Conservation (phyloP, 305 asterid genomes). For the Fraxinus xanthoxyloides region DNA sequence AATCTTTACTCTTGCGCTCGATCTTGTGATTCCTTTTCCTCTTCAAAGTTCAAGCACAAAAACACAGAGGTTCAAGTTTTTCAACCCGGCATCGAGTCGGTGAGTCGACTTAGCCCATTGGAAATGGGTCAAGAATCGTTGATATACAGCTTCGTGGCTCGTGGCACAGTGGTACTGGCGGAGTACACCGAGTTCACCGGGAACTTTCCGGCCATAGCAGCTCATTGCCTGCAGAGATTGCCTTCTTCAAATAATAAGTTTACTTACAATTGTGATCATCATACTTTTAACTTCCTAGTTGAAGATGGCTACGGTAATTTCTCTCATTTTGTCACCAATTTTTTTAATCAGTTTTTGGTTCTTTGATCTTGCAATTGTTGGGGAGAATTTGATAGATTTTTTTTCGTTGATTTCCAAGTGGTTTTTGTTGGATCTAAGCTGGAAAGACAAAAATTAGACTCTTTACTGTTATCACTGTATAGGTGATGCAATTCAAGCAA, state of each 20-base stretch:
- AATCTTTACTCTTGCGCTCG: not conserved
- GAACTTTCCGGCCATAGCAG: slow-evolving; percentile 90
- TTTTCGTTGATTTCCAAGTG: slow-evolving; percentile 24
- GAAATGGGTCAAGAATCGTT: slow-evolving; percentile 67
- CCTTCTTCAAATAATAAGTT: slow-evolving; percentile 83
- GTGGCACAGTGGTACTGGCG: slow-evolving; percentile 82
- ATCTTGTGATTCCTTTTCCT: not conserved
- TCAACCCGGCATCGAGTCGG: not conserved
- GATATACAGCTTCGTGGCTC: slow-evolving; percentile 92
- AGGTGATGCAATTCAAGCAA: slow-evolving; percentile 18
- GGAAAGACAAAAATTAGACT: slow-evolving; percentile 20
- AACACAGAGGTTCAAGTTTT: not conserved
- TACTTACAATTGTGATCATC: slow-evolving; percentile 88
- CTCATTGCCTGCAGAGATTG: slow-evolving; percentile 77
- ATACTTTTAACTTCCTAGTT: slow-evolving; percentile 77
- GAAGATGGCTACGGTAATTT: slow-evolving; percentile 85
- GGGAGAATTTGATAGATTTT: slow-evolving; percentile 3
- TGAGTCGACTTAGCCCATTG: not conserved
- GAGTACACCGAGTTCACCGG: slow-evolving; percentile 96
- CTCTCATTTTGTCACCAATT: not conserved
- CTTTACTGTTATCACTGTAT: slow-evolving; percentile 11
- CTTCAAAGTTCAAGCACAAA: not conserved
- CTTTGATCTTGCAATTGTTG: slow-evolving; percentile 15
- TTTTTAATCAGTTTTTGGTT: not conserved
- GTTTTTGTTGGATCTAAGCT: slow-evolving; percentile 54